phyloP scores from a whole-genome alignment of 2,329 filamentous ascomycete species.

The Tolypocladium tropicale region DNA sequence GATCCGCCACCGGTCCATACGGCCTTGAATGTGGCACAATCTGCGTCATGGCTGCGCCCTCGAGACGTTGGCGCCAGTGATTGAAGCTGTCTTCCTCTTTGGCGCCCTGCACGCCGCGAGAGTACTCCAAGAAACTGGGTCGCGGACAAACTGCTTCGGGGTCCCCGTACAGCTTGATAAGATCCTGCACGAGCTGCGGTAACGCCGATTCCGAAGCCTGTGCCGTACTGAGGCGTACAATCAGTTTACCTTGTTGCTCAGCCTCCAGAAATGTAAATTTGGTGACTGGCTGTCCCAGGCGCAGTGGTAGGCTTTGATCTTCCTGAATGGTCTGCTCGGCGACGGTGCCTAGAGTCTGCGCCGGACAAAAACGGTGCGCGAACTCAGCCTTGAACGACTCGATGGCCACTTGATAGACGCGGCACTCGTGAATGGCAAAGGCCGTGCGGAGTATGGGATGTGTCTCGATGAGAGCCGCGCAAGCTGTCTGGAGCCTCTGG shows the following conservation, averaged over 20 bases:
- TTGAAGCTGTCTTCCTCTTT: conserved; percentile 27
- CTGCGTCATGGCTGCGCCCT: conserved; percentile 35
- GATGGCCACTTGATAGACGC: conserved; percentile 38
- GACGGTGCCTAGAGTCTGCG: conserved; percentile 26
- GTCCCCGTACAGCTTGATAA: conserved; percentile 34
- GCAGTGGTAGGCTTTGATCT: conserved; percentile 27
- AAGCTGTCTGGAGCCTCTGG: conserved; percentile 35
- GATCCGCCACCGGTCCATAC: conserved; percentile 24
- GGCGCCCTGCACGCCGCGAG: conserved; percentile 26
- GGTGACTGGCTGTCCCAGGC: conserved; percentile 34
- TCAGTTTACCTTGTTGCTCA: conserved; percentile 33
- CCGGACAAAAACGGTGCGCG: conserved; percentile 28
- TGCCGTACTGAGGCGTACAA: conserved; percentile 36
- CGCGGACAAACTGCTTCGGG: conserved; percentile 21
- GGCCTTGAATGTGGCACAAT: conserved; percentile 32
- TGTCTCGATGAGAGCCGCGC: conserved; percentile 29
- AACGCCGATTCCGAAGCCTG: conserved; percentile 39
- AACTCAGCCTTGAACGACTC: conserved; percentile 33
- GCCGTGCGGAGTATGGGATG: conserved; percentile 45
- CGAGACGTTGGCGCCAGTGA: conserved; percentile 35
- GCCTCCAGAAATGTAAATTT: conserved; percentile 41
- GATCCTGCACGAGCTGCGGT: conserved; percentile 35
- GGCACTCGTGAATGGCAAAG: conserved; percentile 36
- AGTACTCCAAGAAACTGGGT: conserved; percentile 38
- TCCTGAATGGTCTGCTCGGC: conserved; percentile 31